Evolutionary conservation across 2,329 filamentous ascomycete species (phyloP).

Genomic region (Dactylellina haptotyla): DNA sequence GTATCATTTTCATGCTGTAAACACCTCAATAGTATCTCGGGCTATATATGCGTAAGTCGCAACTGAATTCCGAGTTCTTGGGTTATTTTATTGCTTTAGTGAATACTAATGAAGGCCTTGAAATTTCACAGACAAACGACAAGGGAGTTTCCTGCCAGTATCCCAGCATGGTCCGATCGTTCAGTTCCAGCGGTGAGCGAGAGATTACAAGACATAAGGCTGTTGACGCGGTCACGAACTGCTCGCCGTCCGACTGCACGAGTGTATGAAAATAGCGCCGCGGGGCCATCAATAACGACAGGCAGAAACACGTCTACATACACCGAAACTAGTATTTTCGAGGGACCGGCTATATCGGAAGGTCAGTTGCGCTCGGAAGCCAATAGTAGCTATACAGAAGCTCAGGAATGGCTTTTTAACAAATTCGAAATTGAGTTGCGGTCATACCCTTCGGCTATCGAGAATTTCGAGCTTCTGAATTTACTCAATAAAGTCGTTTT

Average conservation of each 20-base stretch:
- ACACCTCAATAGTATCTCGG: conserved; percentile 11
- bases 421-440: conserved; percentile 35
- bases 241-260: not conserved
- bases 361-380: not conserved
- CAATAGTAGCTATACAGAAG: conserved; percentile 17
- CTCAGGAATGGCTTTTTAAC: conserved; percentile 23
- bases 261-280: not conserved
- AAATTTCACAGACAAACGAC: conserved; percentile 15
- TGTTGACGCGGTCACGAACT: conserved; percentile 9
- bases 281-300: not conserved
- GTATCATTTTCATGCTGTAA: conserved; percentile 15
- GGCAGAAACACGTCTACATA: not conserved
- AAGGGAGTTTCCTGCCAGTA: conserved; percentile 1
- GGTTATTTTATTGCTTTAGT: not conserved
- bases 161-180: not conserved
- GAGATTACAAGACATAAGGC: conserved; percentile 11
- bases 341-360: not conserved
- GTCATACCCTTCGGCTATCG: conserved; percentile 4
- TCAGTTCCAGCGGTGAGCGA: not conserved
- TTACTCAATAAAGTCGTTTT: conserved; percentile 51
- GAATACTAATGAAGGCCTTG: not conserved
- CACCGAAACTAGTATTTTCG: not conserved
- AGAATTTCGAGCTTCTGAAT: conserved; percentile 43
- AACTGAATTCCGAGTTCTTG: not conserved
- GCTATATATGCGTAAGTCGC: conserved; percentile 12